Conservation (phyloP, 345 rosid species). For the Rhodamnia argentea region DNA sequence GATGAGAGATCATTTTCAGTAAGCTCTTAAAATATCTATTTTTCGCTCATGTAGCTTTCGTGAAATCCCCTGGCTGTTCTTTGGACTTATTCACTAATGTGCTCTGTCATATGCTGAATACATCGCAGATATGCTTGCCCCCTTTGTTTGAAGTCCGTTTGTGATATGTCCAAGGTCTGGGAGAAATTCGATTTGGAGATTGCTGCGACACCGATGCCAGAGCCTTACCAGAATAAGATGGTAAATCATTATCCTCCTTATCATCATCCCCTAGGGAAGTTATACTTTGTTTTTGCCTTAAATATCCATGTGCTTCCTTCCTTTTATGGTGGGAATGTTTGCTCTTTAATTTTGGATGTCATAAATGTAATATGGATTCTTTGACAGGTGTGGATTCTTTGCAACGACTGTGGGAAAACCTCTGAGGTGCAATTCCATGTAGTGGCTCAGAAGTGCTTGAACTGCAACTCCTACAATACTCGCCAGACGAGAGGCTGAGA, state of each 20-base stretch:
- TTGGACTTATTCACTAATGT: background rate
- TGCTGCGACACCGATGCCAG: conserved; percentile 46
- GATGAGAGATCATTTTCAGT: conserved; percentile 57
- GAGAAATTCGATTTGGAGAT: conserved; percentile 34
- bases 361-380: background rate
- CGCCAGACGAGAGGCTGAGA: conserved; percentile 23
- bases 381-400: conserved; percentile 52
- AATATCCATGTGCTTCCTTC: background rate
- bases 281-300: background rate
- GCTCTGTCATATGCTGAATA: background rate
- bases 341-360: background rate
- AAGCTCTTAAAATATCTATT: conserved; percentile 5
- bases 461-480: conserved; percentile 55
- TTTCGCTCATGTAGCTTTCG: background rate
- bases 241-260: conserved; percentile 3
- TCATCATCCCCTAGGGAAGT: background rate
- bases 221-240: conserved; percentile 29
- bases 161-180: conserved; percentile 48
- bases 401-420: conserved; percentile 49
- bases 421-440: conserved; percentile 32
- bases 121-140: conserved; percentile 51
- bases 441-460: conserved; percentile 37
- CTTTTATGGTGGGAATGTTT: background rate
- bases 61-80: background rate
- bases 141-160: conserved; percentile 47